Evolutionary conservation across 2,329 filamentous ascomycete species (phyloP).

Genomic region (Monosporascus sp.): DNA sequence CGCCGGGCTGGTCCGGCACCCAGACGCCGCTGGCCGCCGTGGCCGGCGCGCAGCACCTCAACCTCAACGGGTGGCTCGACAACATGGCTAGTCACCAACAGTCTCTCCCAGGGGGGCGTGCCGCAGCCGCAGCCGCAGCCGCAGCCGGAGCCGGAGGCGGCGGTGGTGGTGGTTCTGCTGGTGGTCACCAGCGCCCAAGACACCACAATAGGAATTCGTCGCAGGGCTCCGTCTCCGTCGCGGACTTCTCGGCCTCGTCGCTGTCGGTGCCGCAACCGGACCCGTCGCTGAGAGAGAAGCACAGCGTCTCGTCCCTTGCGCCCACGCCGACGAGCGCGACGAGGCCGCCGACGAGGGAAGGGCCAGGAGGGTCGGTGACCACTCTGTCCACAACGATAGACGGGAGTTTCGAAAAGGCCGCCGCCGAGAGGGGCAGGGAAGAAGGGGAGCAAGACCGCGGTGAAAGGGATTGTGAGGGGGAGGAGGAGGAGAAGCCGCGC

Average conservation of each 20-base stretch:
- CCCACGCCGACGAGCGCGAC: constrained; percentile 49
- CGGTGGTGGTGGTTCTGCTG: no score
- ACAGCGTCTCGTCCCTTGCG: constrained; percentile 58
- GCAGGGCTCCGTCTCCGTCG: constrained; percentile 42
- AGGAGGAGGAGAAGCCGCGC: constrained; percentile 28
- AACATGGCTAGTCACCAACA: constrained; percentile 10
- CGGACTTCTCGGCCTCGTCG: constrained; percentile 28
- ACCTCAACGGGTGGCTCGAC: constrained; percentile 46
- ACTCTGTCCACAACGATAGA: constrained; percentile 19
- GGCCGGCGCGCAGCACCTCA: constrained; percentile 61
- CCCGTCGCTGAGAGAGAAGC: constrained; percentile 47
- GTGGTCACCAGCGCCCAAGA: constrained; percentile 5
- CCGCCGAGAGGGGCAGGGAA: constrained; percentile 8
- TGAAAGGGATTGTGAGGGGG: constrained; percentile 19
- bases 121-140: background rate
- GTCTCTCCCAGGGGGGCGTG: constrained; percentile 2
- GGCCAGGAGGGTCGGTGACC: constrained; percentile 10
- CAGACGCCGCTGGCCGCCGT: constrained; percentile 77
- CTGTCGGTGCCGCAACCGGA: constrained; percentile 34
- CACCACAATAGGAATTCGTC: constrained; percentile 39
- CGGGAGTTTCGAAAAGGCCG: background rate
- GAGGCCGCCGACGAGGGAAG: constrained; percentile 54
- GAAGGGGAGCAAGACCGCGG: constrained; percentile 29
- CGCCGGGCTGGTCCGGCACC: constrained; percentile 65
- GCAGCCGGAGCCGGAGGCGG: background rate